phyloP scores from a whole-genome alignment of 1,284 basidiomycete genomes.

The Ceratobasidium sp. region DNA sequence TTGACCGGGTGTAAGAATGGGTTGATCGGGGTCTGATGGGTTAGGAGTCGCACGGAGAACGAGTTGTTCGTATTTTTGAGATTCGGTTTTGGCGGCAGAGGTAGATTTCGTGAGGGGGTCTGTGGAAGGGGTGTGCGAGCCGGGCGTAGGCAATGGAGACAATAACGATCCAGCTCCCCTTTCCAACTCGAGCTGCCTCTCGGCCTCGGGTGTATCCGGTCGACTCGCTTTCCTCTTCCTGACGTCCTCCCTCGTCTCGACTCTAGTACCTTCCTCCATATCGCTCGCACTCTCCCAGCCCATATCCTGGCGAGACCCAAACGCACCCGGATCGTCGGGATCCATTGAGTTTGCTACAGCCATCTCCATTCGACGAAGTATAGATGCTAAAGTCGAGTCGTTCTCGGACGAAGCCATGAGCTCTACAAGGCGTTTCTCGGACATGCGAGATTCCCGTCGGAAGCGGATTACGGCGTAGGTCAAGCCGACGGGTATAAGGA shows the following conservation, averaged over 20 bases:
- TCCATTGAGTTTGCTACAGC: slow-evolving; percentile 65
- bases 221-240: slow-evolving; percentile 11
- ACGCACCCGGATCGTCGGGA: not conserved
- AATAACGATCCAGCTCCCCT: slow-evolving; percentile 21
- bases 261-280: slow-evolving; percentile 18
- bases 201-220: slow-evolving; percentile 21
- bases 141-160: slow-evolving; percentile 25
- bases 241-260: not conserved
- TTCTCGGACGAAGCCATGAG: slow-evolving; percentile 67
- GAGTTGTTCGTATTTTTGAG: not conserved
- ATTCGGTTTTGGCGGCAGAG: slow-evolving; percentile 35
- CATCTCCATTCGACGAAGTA: slow-evolving; percentile 73
- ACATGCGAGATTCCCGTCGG: slow-evolving; percentile 67
- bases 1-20: slow-evolving; percentile 70
- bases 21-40: slow-evolving; percentile 54
- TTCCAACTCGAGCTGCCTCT: slow-evolving; percentile 27
- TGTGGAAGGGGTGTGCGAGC: not conserved
- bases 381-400: slow-evolving; percentile 65
- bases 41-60: slow-evolving; percentile 51
- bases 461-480: slow-evolving; percentile 68
- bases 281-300: slow-evolving; percentile 20
- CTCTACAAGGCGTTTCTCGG: slow-evolving; percentile 70
- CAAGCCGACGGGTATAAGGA: slow-evolving; percentile 74
- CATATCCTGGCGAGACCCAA: not conserved
- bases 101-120: slow-evolving; percentile 22